These are phyloP conservation scores for Hortiboletus campestris DNA, from an alignment of 768 basidiomycete genomes.

Conservation along the genomic window DNA sequence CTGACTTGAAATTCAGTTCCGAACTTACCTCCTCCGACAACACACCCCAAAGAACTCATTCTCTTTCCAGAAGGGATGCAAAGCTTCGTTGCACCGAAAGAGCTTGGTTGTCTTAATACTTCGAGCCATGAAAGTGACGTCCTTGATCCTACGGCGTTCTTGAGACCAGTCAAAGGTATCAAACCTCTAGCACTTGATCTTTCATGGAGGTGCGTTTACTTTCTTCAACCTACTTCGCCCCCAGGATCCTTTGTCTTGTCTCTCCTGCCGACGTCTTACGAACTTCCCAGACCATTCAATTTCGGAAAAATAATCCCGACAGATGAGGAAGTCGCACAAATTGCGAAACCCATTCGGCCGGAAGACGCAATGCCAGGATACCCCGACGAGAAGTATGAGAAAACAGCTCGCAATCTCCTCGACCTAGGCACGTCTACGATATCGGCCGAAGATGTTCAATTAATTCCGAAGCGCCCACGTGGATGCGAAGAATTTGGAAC, in stretches of 20 bases:
- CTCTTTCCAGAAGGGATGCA: constrained; percentile 34
- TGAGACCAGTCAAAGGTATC: constrained; percentile 58
- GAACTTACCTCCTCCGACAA: constrained; percentile 50
- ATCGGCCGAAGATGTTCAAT: constrained; percentile 13
- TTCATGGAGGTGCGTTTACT: constrained; percentile 59
- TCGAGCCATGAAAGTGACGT: not conserved
- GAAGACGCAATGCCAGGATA: constrained; percentile 15
- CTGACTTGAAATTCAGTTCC: constrained; percentile 48
- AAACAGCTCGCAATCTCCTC: constrained; percentile 12
- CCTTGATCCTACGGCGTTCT: constrained; percentile 16
- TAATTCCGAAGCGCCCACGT: constrained; percentile 9
- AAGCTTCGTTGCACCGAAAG: constrained; percentile 26
- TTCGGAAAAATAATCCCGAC: constrained; percentile 34
- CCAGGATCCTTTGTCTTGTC: not conserved
- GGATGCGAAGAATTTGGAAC: constrained; percentile 25
- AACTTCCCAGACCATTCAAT: constrained; percentile 45
- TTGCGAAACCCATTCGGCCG: constrained; percentile 14
- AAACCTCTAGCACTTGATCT: constrained; percentile 57
- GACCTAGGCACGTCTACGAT: not conserved
- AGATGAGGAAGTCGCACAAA: constrained; percentile 28
- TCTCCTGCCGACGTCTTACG: not conserved
- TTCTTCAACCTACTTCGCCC: not conserved
- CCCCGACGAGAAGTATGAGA: constrained; percentile 12
- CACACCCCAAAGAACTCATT: constrained; percentile 34
- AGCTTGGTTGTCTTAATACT: not conserved